Evolutionary conservation across 305 asterid species (phyloP), one percentile per base, ranked within the genome.

Genomic region (Fraxinus angustifolia): DNA sequence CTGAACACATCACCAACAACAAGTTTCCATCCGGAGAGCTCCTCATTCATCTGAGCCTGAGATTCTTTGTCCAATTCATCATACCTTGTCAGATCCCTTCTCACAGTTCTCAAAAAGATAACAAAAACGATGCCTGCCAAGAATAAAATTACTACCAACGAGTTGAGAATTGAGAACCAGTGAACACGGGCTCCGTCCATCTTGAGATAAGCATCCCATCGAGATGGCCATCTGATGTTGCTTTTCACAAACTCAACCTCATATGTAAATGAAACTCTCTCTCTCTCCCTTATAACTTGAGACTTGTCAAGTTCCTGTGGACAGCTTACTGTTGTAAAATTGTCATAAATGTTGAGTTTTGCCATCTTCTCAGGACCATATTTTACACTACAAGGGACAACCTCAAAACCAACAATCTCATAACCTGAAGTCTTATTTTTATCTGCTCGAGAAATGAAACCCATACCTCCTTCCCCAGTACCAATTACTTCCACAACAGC

Each of bases 101-200:
- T 92, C 83, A 93, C 94, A 45, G 98, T 93, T 86, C 97, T 90
- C 85, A 91, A 84, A 62, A 93, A 89, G 80, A 93, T 93, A 79
- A 93, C 94, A 76, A 93, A 91, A 77, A 93, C 97, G 72, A 92
- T 93, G 56, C 97, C 96, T 6, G 96, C 98, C 89, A 93, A 88
- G 92, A 93, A 93, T 88, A 88, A 83, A 76, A 93, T 90, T 85
- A 92, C 94, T 92, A 93, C 88, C 88, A 93, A 78, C 0, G 98
- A 93, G 89, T 92, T 93, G 42, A 92, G 91, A 78, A 92, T 91
- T 8, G 98, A 93, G 86, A 92, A 92, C 98, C 97, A 93, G 84
- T 93, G 98, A n/a, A 93, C 96, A 56, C 95, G 90, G 35, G 91
- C 91, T 50, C 94, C 97, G 77, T 93, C 98, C 97, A 92, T 93